These are phyloP conservation scores for Spinacia oleracea DNA, from an alignment of 179 eudicot genomes.

Conservation along the genomic window DNA sequence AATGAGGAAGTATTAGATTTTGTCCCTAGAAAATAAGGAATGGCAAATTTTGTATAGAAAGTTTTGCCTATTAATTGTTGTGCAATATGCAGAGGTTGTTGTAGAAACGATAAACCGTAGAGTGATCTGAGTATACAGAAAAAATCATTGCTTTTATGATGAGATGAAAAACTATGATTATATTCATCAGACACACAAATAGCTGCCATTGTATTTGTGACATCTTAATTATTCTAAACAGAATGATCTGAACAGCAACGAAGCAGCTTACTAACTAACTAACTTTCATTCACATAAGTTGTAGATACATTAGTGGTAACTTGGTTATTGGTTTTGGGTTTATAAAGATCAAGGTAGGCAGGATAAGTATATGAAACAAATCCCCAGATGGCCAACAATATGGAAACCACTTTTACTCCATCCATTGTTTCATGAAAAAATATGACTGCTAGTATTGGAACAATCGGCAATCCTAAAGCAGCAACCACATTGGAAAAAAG, in stretches of 20 bases:
- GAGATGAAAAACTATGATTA: neutral
- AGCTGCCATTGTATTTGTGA: neutral
- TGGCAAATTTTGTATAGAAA: too few species aligned
- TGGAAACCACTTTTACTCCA: slow-evolving; percentile 46
- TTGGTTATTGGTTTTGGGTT: neutral
- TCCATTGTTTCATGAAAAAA: slow-evolving; percentile 53
- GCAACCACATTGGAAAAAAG: slow-evolving; percentile 61
- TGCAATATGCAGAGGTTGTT: neutral
- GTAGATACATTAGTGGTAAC: neutral
- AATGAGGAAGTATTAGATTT: too few species aligned
- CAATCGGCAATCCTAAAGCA: slow-evolving; percentile 47
- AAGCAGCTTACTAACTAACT: neutral
- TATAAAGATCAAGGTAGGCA: slow-evolving; percentile 37
- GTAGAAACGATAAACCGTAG: neutral
- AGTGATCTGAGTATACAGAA: neutral
- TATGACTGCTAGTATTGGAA: slow-evolving; percentile 46
- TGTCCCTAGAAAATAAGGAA: too few species aligned
- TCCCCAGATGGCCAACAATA: slow-evolving; percentile 63
- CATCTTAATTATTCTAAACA: neutral
- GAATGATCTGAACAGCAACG: neutral
- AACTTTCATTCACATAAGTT: neutral
- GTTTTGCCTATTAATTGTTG: too few species aligned
- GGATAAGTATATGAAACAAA: slow-evolving; percentile 55
- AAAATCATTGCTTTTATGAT: neutral
- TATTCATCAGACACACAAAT: neutral